A percentile compares a stretch with the other conserved stretches of the same genome.
phyloP scores from a whole-genome alignment of 208 protist genomes.

The Leishmania tarentolae region DNA sequence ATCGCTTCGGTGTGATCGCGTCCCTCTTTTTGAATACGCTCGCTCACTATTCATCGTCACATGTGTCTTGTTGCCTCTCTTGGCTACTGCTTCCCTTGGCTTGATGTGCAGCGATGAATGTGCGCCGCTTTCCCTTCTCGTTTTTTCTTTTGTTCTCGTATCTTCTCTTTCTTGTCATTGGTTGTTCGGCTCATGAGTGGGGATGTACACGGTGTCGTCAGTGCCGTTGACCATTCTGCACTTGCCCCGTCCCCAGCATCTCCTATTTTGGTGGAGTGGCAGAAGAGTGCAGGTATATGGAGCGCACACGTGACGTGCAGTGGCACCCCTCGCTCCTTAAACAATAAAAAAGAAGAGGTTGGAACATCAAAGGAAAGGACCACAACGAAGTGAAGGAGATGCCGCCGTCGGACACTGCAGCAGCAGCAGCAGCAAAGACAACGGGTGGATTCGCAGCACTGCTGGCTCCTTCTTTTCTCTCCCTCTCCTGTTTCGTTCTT shows the following conservation, averaged over 20 bases:
- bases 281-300: neutral
- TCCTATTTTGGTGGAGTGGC: neutral
- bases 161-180: neutral
- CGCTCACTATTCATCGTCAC: too few species aligned
- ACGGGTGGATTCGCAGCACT: neutral
- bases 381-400: neutral
- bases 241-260: neutral
- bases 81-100: neutral
- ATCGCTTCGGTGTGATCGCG: neutral
- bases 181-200: neutral
- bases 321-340: neutral
- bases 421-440: neutral
- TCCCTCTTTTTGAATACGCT: neutral
- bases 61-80: slow-evolving; percentile 7
- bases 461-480: neutral
- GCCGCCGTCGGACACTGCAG: neutral
- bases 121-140: neutral
- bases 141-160: neutral
- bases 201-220: neutral
- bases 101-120: neutral
- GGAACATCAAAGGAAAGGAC: too few species aligned
- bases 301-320: neutral
- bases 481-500: neutral
- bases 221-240: neutral
- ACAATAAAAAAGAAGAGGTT: neutral